These are phyloP conservation scores for Arthroderma sp. DNA, from an alignment of 2,329 filamentous ascomycete species.

Conservation along the genomic window DNA sequence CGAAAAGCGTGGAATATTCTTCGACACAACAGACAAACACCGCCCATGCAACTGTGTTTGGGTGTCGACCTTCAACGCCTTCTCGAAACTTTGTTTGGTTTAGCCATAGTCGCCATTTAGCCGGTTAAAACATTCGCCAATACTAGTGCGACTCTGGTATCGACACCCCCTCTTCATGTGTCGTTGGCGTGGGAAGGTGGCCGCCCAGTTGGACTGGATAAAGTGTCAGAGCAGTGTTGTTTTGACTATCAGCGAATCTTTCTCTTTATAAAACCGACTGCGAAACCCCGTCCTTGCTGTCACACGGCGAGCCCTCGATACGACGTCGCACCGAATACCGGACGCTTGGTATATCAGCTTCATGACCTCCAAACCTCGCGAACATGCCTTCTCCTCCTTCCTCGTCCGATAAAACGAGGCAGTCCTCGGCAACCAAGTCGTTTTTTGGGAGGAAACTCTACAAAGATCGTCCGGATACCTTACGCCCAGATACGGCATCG, in stretches of 20 bases:
- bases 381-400: constrained; percentile 44
- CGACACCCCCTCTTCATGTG: constrained; percentile 5
- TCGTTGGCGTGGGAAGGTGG: constrained; percentile 5
- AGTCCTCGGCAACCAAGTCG: constrained; percentile 66
- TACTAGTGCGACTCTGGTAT: no score
- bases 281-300: background rate
- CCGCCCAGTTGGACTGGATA: constrained; percentile 1
- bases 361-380: constrained; percentile 1
- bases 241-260: background rate
- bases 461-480: constrained; percentile 58
- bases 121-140: no score
- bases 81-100: no score
- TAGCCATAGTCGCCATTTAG: no score
- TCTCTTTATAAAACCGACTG: no score
- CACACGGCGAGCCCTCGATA: background rate
- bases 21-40: no score
- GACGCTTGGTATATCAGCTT: background rate
- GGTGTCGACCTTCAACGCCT: no score
- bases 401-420: constrained; percentile 63
- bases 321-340: background rate
- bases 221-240: background rate
- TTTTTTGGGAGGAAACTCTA: constrained; percentile 71
- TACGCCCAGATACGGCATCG: constrained; percentile 38
- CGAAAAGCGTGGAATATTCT: no score
- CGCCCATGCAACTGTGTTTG: no score